Evolutionary conservation across 1,284 basidiomycete genomes (phyloP).

Genomic region (Cutaneotrichosporon curvatum): DNA sequence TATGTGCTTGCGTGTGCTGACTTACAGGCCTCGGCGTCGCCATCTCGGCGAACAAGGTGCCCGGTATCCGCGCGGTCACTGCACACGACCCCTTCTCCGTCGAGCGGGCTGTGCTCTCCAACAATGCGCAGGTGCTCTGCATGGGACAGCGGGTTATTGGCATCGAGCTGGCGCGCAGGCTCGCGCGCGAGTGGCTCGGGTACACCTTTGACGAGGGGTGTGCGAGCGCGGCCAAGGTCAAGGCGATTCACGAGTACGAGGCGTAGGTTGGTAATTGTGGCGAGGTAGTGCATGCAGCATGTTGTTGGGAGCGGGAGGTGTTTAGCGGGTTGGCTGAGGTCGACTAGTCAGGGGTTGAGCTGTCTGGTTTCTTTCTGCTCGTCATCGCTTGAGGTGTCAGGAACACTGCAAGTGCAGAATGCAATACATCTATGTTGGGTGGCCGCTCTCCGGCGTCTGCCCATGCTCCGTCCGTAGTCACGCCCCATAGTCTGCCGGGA

Average conservation of each 20-base stretch:
- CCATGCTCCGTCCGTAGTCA: too few relatives aligned
- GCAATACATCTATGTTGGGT: too few relatives aligned
- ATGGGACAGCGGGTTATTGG: conserved; percentile 49
- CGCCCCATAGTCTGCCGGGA: too few relatives aligned
- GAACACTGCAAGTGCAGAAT: too few relatives aligned
- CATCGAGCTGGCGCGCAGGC: conserved; percentile 44
- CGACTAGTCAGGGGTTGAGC: too few relatives aligned
- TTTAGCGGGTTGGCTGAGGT: too few relatives aligned
- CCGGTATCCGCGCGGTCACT: conserved; percentile 45
- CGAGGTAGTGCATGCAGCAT: too few relatives aligned
- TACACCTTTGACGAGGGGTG: conserved; percentile 45
- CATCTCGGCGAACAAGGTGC: conserved; percentile 46
- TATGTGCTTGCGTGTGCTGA: too few relatives aligned
- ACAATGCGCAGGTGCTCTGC: conserved; percentile 49
- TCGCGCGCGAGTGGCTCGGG: conserved; percentile 47
- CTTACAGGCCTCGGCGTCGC: conserved; percentile 41
- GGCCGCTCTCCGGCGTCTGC: too few relatives aligned
- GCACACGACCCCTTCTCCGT: conserved; percentile 49
- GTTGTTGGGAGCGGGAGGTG: too few relatives aligned
- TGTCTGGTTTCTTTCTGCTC: too few relatives aligned
- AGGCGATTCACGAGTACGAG: conserved; percentile 44
- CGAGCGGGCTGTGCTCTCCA: conserved; percentile 47
- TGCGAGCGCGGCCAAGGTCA: conserved; percentile 46
- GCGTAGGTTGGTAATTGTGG: neutral
- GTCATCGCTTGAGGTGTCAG: too few relatives aligned